Percentiles rank a stretch among this genome's conserved stretches.
phyloP scores from a whole-genome alignment of 805 yeast genomes.

The Suhomyces prunicola region DNA sequence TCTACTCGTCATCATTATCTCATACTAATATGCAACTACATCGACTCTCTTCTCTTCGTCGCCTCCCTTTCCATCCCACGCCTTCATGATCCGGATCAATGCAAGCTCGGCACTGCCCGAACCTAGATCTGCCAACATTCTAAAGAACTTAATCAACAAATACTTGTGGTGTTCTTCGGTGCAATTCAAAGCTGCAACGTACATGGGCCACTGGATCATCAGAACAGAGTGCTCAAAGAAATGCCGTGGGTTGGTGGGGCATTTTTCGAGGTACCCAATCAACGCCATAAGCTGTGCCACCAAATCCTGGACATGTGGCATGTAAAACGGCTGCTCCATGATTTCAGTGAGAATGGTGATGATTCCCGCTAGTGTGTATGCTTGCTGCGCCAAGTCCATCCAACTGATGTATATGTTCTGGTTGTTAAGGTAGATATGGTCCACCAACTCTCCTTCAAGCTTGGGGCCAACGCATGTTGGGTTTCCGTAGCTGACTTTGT shows the following conservation, averaged over 20 bases:
- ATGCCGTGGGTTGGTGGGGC: conserved; percentile 14
- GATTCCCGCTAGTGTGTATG: conserved; percentile 35
- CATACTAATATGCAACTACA: conserved; percentile 32
- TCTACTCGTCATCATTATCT: not conserved
- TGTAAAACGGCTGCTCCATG: conserved; percentile 28
- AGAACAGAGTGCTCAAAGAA: conserved; percentile 33
- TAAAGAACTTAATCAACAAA: conserved; percentile 41
- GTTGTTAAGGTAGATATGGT: conserved; percentile 5
- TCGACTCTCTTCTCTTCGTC: conserved; percentile 25
- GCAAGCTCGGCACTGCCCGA: conserved; percentile 50
- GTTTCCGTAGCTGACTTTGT: conserved; percentile 26
- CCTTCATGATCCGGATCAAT: conserved; percentile 21
- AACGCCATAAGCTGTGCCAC: conserved; percentile 26
- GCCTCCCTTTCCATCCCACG: conserved; percentile 26
- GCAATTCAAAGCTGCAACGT: conserved; percentile 48
- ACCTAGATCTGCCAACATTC: conserved; percentile 38
- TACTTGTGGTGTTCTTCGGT: conserved; percentile 30
- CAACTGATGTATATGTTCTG: conserved; percentile 36
- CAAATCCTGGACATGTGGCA: conserved; percentile 31
- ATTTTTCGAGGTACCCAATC: conserved; percentile 20
- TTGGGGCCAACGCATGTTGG: conserved; percentile 26
- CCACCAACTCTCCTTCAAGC: conserved; percentile 19
- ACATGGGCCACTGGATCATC: conserved; percentile 56
- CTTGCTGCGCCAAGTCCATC: conserved; percentile 55
- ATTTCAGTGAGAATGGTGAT: conserved; percentile 34